Conservation (phyloP, 1,284 basidiomycete genomes). For the Ustilago loliicola region DNA sequence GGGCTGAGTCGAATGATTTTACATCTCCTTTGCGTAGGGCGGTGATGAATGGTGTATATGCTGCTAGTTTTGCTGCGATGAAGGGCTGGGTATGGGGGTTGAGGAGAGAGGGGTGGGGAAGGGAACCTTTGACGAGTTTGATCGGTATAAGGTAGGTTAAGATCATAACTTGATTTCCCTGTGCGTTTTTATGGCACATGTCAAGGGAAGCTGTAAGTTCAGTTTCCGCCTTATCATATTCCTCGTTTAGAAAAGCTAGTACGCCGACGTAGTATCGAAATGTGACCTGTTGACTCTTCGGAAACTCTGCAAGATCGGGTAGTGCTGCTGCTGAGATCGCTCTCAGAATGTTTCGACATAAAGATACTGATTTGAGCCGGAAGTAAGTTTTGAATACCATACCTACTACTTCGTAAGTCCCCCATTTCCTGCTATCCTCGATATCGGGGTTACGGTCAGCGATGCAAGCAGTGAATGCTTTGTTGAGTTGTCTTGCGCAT, state of each 20-base stretch:
- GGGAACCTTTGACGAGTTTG: constrained; percentile 84
- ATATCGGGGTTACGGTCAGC: constrained; percentile 80
- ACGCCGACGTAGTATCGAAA: constrained; percentile 89
- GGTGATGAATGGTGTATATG: constrained; percentile 84
- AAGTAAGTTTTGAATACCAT: constrained; percentile 95
- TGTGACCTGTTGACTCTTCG: constrained; percentile 85
- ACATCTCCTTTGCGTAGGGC: constrained; percentile 85
- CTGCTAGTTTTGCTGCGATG: constrained; percentile 79
- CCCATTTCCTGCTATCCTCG: constrained; percentile 86
- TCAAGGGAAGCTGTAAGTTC: constrained; percentile 86
- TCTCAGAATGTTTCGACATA: constrained; percentile 91
- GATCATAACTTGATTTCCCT: constrained; percentile 86
- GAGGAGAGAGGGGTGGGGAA: constrained; percentile 81
- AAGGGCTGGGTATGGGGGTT: constrained; percentile 39
- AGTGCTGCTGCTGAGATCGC: constrained; percentile 90
- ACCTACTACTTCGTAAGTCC: constrained; percentile 93
- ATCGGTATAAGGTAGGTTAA: constrained; percentile 90
- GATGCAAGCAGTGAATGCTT: constrained; percentile 90
- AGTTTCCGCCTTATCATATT: constrained; percentile 81
- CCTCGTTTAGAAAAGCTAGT: constrained; percentile 91
- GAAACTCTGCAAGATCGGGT: constrained; percentile 81
- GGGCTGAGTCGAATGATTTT: constrained; percentile 79
- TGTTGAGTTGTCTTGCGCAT: constrained; percentile 88
- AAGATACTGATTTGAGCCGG: constrained; percentile 88
- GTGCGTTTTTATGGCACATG: constrained; percentile 79